Conservation (phyloP, 805 yeast genomes). For the Cyberlindnera nakhonratchasimensis region DNA sequence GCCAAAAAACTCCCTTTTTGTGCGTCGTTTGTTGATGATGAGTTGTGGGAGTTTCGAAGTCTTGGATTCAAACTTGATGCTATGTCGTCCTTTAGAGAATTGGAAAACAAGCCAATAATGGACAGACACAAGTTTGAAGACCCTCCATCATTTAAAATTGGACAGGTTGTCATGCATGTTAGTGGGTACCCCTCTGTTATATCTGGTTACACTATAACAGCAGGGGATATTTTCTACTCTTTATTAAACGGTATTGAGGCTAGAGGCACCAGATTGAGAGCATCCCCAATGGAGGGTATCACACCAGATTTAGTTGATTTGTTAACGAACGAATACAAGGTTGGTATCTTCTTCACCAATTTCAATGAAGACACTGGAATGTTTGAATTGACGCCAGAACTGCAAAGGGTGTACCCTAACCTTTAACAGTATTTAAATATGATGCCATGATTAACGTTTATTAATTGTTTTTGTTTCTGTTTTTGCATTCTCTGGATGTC, state of each 20-base stretch:
- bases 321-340: conserved; percentile 7
- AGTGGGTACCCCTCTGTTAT: conserved; percentile 10
- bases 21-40: conserved; percentile 14
- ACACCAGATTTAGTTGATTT: conserved; percentile 7
- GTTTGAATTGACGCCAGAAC: conserved; percentile 9
- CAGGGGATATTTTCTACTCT: conserved; percentile 7
- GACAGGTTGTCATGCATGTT: conserved; percentile 13
- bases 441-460: neutral
- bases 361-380: conserved; percentile 3
- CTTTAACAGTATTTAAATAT: neutral
- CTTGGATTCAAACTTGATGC: conserved; percentile 11
- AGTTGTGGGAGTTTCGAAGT: neutral
- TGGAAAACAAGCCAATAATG: neutral
- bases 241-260: conserved; percentile 14
- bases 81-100: conserved; percentile 1
- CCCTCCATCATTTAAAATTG: conserved; percentile 7
- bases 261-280: conserved; percentile 3
- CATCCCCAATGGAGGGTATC: neutral
- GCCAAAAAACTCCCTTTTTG: conserved; percentile 13
- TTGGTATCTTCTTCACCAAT: conserved; percentile 12
- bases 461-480: neutral
- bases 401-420: conserved; percentile 5
- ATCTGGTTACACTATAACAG: conserved; percentile 1
- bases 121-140: neutral
- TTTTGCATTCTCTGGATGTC: too few species aligned